Percentiles rank a stretch among this genome's conserved stretches.
These are phyloP conservation scores for Mollisiaceae sp. DNA, from an alignment of 2,329 filamentous ascomycete genomes.

Conservation along the genomic window DNA sequence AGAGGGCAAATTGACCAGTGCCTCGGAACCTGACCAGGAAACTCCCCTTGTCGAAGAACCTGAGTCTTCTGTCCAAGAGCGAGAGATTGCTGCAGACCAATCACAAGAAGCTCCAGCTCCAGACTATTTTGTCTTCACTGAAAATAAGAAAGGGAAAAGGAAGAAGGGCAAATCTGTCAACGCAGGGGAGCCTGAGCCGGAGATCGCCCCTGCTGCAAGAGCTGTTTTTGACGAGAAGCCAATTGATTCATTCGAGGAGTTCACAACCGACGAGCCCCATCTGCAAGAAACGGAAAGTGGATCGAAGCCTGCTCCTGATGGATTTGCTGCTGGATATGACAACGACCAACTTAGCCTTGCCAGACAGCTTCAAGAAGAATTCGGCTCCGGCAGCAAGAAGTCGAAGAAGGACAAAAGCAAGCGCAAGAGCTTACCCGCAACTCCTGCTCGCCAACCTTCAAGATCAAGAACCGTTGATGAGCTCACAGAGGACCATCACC, in stretches of 20 bases:
- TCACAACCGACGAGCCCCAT: background rate
- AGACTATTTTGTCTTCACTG: slow-evolving; percentile 19
- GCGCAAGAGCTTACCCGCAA: slow-evolving; percentile 37
- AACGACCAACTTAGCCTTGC: slow-evolving; percentile 39
- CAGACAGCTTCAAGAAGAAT: slow-evolving; percentile 38
- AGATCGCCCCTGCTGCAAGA: background rate
- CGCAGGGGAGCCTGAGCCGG: background rate
- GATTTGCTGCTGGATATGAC: slow-evolving; percentile 33
- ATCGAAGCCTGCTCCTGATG: slow-evolving; percentile 27
- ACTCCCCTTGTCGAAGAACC: background rate
- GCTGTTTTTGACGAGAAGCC: background rate
- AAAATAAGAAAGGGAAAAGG: slow-evolving; percentile 45
- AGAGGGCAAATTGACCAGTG: slow-evolving; percentile 19
- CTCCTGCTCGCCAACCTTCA: slow-evolving; percentile 32
- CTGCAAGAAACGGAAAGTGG: slow-evolving; percentile 13
- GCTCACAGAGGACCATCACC: slow-evolving; percentile 23
- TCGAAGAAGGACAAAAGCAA: slow-evolving; percentile 43
- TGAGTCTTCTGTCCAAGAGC: slow-evolving; percentile 3
- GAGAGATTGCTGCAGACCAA: background rate
- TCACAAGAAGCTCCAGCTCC: background rate
- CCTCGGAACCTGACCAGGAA: slow-evolving; percentile 5
- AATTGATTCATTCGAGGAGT: slow-evolving; percentile 1
- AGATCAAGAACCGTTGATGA: slow-evolving; percentile 35
- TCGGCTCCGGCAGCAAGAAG: slow-evolving; percentile 32
- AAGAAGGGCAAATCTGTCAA: slow-evolving; percentile 13